Conservation (phyloP, 2,329 filamentous ascomycete genomes). For the Diaporthe sp. region DNA sequence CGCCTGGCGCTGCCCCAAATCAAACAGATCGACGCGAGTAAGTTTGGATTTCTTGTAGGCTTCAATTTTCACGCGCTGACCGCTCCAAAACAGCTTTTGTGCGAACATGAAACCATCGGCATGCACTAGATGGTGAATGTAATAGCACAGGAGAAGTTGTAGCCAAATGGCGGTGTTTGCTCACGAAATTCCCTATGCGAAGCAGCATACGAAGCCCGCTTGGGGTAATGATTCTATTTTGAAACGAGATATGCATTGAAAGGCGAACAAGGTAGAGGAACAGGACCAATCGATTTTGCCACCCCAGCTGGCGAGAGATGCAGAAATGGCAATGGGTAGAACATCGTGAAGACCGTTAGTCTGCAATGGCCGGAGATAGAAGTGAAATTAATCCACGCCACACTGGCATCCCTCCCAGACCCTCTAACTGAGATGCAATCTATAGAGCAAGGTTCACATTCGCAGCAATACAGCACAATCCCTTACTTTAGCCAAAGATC, state of each 20-base stretch:
- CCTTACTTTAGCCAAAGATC: slow-evolving; percentile 65
- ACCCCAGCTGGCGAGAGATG: slow-evolving; percentile 27
- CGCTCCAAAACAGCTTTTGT: slow-evolving; percentile 49
- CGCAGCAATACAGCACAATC: background rate
- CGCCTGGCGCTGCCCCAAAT: slow-evolving; percentile 88
- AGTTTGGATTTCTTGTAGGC: slow-evolving; percentile 59
- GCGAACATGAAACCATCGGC: slow-evolving; percentile 3
- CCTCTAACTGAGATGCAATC: slow-evolving; percentile 22
- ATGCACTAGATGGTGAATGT: background rate
- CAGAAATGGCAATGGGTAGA: background rate
- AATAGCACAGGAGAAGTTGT: background rate
- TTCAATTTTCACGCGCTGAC: slow-evolving; percentile 24
- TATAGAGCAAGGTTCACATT: background rate
- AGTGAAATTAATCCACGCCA: background rate
- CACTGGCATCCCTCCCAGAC: background rate
- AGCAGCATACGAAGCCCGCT: slow-evolving; percentile 3
- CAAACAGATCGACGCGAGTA: slow-evolving; percentile 96
- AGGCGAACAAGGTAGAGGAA: slow-evolving; percentile 28
- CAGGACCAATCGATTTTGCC: slow-evolving; percentile 28
- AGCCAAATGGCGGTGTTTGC: background rate
- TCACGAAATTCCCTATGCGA: background rate
- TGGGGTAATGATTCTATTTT: slow-evolving; percentile 1
- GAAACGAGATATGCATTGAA: slow-evolving; percentile 10
- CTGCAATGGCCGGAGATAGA: slow-evolving; percentile 35
- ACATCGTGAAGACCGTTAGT: slow-evolving; percentile 35